These are phyloP conservation scores for Takakia lepidozioides DNA, from an alignment of 225 moss, liverwort and hornwort species.

Conservation along the genomic window DNA sequence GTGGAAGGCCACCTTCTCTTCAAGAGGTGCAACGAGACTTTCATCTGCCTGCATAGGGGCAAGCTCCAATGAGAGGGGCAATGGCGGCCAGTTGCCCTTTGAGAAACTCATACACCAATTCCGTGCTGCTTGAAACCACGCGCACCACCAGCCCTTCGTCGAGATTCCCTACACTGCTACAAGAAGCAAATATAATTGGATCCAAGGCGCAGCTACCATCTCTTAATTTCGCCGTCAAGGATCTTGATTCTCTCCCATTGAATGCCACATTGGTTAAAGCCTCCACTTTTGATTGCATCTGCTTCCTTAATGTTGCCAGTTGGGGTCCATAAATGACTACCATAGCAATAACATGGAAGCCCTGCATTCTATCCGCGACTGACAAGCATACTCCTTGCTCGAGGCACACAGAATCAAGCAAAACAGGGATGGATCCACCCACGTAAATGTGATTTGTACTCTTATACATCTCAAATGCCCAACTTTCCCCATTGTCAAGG, in stretches of 20 bases:
- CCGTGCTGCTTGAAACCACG: constrained; percentile 58
- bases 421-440: constrained; percentile 7
- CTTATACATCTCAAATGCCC: constrained; percentile 72
- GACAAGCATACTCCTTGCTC: constrained; percentile 61
- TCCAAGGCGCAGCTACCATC: constrained; percentile 6
- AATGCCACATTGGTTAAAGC: constrained; percentile 30
- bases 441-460: constrained; percentile 88
- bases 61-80: constrained; percentile 52
- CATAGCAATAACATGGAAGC: constrained; percentile 73
- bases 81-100: constrained; percentile 65
- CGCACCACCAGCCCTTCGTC: constrained; percentile 86
- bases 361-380: constrained; percentile 73
- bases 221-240: constrained; percentile 27
- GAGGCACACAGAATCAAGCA: constrained; percentile 46
- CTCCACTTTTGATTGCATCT: constrained; percentile 27
- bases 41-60: constrained; percentile 71
- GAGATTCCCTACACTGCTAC: constrained; percentile 51
- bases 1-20: no score
- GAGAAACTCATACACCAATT: constrained; percentile 56
- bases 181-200: constrained; percentile 57
- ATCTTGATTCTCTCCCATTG: constrained; percentile 18
- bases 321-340: constrained; percentile 76
- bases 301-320: constrained; percentile 11
- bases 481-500: constrained; percentile 66
- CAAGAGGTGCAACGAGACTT: no score